Evolutionary conservation across 2,329 filamentous ascomycete species (phyloP).

Genomic region (Exophiala calicioides): DNA sequence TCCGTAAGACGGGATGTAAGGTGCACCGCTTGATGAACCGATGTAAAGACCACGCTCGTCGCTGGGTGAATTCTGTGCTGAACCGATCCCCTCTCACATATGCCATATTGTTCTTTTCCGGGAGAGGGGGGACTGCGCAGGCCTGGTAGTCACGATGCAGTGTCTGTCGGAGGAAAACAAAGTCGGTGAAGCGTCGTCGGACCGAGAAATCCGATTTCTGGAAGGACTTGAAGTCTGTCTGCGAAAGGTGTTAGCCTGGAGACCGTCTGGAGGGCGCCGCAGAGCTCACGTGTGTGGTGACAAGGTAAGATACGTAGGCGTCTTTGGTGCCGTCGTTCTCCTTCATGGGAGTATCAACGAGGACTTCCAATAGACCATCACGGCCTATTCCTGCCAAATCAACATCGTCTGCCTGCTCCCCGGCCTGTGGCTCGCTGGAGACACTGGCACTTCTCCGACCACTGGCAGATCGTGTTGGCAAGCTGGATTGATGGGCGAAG

Average conservation of each 20-base stretch:
- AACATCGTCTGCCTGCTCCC: constrained; percentile 53
- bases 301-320: constrained; percentile 91
- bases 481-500: constrained; percentile 14
- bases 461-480: constrained; percentile 37
- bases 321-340: constrained; percentile 97
- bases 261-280: constrained; percentile 1
- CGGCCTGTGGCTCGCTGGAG: constrained; percentile 49
- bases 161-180: constrained; percentile 92
- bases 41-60: constrained; percentile 85
- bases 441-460: constrained; percentile 51
- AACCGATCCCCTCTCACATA: constrained; percentile 97
- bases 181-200: constrained; percentile 93
- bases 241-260: constrained; percentile 13
- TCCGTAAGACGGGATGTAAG: constrained; percentile 83
- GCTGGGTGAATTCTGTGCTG: constrained; percentile 84
- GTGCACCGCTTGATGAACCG: constrained; percentile 85
- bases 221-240: constrained; percentile 95
- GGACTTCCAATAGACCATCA: constrained; percentile 78
- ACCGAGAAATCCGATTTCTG: constrained; percentile 76
- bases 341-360: constrained; percentile 80
- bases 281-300: constrained; percentile 76
- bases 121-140: constrained; percentile 88
- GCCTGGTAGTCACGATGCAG: constrained; percentile 85
- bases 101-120: constrained; percentile 99
- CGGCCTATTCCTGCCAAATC: constrained; percentile 66